Conservation (phyloP, 768 basidiomycete species). For the Sarcomyxa edulis region DNA sequence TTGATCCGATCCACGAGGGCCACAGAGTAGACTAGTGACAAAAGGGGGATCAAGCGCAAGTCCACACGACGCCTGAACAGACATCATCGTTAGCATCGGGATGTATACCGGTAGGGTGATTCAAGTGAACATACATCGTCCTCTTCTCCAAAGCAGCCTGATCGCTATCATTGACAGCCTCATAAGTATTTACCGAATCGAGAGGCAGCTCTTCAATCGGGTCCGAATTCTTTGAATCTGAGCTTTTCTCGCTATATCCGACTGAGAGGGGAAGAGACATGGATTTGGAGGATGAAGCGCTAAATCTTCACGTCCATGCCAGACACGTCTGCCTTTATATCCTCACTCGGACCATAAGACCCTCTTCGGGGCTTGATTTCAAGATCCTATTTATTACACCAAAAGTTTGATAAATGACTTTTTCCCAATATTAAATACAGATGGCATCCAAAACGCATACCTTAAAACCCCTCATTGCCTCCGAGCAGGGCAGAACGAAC, state of each 20-base stretch:
- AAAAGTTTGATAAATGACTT: too few relatives aligned
- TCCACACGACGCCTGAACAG: slow-evolving; percentile 32
- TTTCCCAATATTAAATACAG: too few relatives aligned
- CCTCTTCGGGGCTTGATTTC: too few relatives aligned
- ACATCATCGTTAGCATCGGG: neutral
- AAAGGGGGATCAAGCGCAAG: slow-evolving; percentile 35
- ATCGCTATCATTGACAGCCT: slow-evolving; percentile 13
- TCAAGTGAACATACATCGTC: slow-evolving; percentile 25
- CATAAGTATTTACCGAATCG: slow-evolving; percentile 10
- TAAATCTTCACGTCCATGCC: too few relatives aligned
- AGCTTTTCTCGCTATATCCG: neutral
- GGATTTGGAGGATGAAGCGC: too few relatives aligned
- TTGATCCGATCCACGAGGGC: slow-evolving; percentile 40
- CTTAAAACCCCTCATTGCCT: too few relatives aligned
- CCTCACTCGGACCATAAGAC: too few relatives aligned
- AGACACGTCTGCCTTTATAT: too few relatives aligned
- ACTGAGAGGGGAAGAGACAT: neutral
- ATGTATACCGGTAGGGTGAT: slow-evolving; percentile 2
- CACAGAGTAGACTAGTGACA: slow-evolving; percentile 34
- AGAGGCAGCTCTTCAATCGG: slow-evolving; percentile 12
- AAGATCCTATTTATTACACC: too few relatives aligned
- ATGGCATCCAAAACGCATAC: too few relatives aligned
- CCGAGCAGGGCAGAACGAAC: too few relatives aligned
- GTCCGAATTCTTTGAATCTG: slow-evolving; percentile 5
- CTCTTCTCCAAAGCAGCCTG: slow-evolving; percentile 28